Evolutionary conservation across 2,329 filamentous ascomycete species (phyloP).

Genomic region (Diplodia mutila): DNA sequence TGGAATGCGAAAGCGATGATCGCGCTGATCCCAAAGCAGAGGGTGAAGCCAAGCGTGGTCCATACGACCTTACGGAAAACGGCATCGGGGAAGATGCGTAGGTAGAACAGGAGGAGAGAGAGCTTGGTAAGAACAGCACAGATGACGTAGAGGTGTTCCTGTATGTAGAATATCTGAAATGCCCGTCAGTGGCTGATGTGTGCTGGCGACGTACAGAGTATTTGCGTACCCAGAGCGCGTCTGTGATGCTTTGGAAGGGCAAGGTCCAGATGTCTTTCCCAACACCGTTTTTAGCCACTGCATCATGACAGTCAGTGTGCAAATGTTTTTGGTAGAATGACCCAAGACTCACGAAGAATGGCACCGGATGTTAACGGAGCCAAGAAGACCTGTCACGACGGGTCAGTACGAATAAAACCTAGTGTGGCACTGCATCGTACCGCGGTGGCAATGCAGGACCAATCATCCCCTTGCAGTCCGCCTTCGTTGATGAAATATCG

Average conservation of each 20-base stretch:
- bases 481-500: not conserved
- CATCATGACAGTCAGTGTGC: not conserved
- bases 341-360: not conserved
- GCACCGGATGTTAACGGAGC: not conserved
- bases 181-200: not conserved
- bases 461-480: not conserved
- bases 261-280: constrained; percentile 8
- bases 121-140: not conserved
- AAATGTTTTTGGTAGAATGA: not conserved
- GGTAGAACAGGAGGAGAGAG: not conserved
- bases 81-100: constrained; percentile 14
- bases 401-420: not conserved
- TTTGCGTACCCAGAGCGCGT: not conserved
- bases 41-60: not conserved
- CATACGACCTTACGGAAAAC: not conserved
- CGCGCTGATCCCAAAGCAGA: not conserved
- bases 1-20: constrained; percentile 2
- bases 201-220: no score
- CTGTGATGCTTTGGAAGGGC: not conserved
- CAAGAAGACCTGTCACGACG: not conserved
- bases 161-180: constrained; percentile 9
- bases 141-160: constrained; percentile 12
- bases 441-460: not conserved
- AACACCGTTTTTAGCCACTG: not conserved
- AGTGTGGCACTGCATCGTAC: not conserved